Base-by-base conservation (phyloP, 2,329 filamentous ascomycete genomes). In the Fusarium sp. region DNA sequence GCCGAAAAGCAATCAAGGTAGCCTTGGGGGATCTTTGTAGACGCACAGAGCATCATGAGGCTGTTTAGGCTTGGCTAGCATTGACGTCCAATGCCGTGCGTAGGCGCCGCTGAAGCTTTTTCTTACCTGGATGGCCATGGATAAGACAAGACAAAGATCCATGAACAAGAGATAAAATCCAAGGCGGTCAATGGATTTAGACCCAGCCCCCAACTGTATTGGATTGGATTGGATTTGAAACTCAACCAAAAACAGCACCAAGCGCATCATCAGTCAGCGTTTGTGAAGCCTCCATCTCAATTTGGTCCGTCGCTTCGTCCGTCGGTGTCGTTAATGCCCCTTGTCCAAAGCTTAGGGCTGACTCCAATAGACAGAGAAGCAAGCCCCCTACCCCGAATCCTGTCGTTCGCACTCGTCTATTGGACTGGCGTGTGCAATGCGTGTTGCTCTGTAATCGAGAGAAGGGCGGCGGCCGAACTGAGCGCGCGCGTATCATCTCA, bases 311-410 rank as follows among this genome's bases (percentile, higher is more conserved):
- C 66, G 48, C 64, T 76, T 74, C 59, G 65, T 70, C 71, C 68
- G 68, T 52, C 57, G 9, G 48, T 13, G 25, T 30, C 48, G 48
- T 30, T 18, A 52, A 18, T 16, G 27, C 48, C 48, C 48, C 48
- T 27, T 50, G 45, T 50, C 62, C 59, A 20, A 18, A 14, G 43
- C 30, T 66, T 77, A 77, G 75, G 75, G 75, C 75, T 77, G 75
- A 77, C 72, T 39, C 57, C 30, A 35, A 48, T 48, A 9, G 41
- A 43, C 7, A 39, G 7, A 18, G n/a, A 45, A 50, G 8, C 5
- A 50, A 25, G 10, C 64, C 66, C 66, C 65, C 54, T 52, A 64
- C 71, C 67, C 57, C 32, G 43, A 27, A 23, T 25, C 37, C 64
- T 63, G 61, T 50, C 45, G 23, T 10, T 23, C 48, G 37, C 34